Base-by-base conservation (phyloP, 345 rosid species). In the Eutrema japonicum region DNA sequence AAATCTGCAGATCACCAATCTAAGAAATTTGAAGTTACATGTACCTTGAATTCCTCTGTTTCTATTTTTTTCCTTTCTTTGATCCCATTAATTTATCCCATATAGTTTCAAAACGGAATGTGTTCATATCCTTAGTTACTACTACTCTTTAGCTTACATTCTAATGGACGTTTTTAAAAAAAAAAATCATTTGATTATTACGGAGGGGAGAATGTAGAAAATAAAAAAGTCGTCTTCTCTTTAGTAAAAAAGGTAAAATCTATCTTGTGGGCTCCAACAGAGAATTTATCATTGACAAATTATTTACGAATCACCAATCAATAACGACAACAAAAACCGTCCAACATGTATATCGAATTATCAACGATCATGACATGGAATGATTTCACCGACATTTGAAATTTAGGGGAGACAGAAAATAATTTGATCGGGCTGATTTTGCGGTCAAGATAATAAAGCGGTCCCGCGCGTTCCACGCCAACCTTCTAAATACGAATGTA, bases 291-390 rank as follows among this genome's bases (percentile, higher is more conserved):
- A 66, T 74, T 74, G 72, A 40, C 7, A 49, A 65, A 73, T 65
- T 65, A 73, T 65, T 56, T 47, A 65, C 14, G 27, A 50, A 30
- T 57, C 16, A 48, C 66, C 66, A 49, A 74, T 37, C 72, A 48
- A 38, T 49, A 66, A 57, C 35, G 51, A 48, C 42, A 57, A 55
- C 50, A 58, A 30, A 65, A 74, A 59, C 72, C 52, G 43, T 47
- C 72, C 66, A 73, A 64, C 45, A 74, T 56, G 52, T 12, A 14
- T 2, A 16, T 56, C 42, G 59, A 65, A 65, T 57, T 9, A 66
- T 74, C 60, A 74, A 57, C 33, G 8, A 74, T 74, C 78, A 74
- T 74, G 27, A 66, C 60, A 38, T 9, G 58, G n/a, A 65, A 56
- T 73, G 59, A 73, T 65, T 56, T 65, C 58, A 32, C 58, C 66